Evolutionary conservation across 2,329 filamentous ascomycete genomes (phyloP), one percentile per base, ranked within the genome.

Genomic region (Fusarium beomiforme): DNA sequence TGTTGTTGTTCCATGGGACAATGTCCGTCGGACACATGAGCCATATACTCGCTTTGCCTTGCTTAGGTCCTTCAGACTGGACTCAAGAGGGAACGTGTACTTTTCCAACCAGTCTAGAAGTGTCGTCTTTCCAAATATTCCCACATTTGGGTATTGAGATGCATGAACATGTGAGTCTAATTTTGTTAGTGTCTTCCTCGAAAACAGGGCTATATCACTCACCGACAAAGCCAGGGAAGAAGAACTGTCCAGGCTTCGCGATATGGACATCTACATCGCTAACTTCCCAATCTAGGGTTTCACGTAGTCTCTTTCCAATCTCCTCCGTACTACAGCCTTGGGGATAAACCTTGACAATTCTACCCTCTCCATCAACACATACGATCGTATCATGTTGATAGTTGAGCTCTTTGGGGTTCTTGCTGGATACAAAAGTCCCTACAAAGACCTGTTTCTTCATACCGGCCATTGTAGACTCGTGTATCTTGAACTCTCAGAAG

Each of bases 101-200:
- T 87, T 96, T 76, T 95, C 89, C 8, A 99, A 86, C 96, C 96
- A 99, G 82, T 96, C 92, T 17, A 99, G 88, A 34, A 99, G 90
- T 1, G 95, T 98, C 0, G 93, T 92, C 72, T 95, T 96, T 77
- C 96, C 96, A 79, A 98, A 98, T 70, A 99, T 91, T 64, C 96
- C 96, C 3, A 90, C 89, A 78, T 99, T 99, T 63, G 95, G 94
- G 77, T 97, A 98, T 83, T 99, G 96, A 0, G 95, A 89, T 12
- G 96, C 96, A 79, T 99, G 96, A 63, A 97, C 92, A 80, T 99
- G 96, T 2, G 96, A 97, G 81, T 99, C 95, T 95, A 14, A 33
- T 36, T 34, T 23, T 44, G 41, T 76, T 23, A 76, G 75, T 31
- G 49, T 34, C 11, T 4, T 26, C 42, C 17, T 24, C 24, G 21